phyloP scores from a whole-genome alignment of 306 rosid genomes.

The Mucuna pruriens region DNA sequence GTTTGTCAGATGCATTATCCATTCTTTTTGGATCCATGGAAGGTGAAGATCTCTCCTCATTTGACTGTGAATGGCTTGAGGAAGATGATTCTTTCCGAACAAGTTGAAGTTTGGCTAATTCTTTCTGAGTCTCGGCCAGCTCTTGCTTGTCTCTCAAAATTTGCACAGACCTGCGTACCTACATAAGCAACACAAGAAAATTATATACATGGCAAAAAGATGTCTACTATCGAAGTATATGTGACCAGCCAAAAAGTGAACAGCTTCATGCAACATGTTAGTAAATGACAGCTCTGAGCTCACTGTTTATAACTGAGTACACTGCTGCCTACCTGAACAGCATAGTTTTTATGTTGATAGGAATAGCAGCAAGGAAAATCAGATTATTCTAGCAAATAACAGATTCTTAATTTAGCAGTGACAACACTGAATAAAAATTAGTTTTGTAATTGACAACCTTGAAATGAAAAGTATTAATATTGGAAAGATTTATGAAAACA shows the following conservation, averaged over 20 bases:
- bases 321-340: background rate
- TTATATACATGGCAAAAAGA: slow-evolving; percentile 1
- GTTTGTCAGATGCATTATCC: slow-evolving; percentile 58
- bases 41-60: slow-evolving; percentile 70
- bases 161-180: slow-evolving; percentile 96
- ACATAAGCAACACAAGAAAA: slow-evolving; percentile 40
- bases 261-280: slow-evolving; percentile 3
- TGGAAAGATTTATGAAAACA: background rate
- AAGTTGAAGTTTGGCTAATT: slow-evolving; percentile 85
- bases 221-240: background rate
- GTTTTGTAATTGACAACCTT: slow-evolving; percentile 15
- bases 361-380: slow-evolving; percentile 22
- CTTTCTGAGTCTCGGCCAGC: slow-evolving; percentile 89
- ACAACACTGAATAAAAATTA: background rate
- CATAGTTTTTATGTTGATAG: background rate
- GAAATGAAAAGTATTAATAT: background rate
- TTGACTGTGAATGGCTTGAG: slow-evolving; percentile 60
- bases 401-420: background rate
- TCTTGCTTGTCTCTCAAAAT: slow-evolving; percentile 94
- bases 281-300: background rate
- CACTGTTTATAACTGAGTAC: background rate
- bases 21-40: slow-evolving; percentile 56
- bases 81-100: slow-evolving; percentile 74
- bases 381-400: background rate
- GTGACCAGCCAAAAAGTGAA: slow-evolving; percentile 9